Evolutionary conservation across 768 basidiomycete genomes (phyloP).

Genomic region (Suillus americanus): DNA sequence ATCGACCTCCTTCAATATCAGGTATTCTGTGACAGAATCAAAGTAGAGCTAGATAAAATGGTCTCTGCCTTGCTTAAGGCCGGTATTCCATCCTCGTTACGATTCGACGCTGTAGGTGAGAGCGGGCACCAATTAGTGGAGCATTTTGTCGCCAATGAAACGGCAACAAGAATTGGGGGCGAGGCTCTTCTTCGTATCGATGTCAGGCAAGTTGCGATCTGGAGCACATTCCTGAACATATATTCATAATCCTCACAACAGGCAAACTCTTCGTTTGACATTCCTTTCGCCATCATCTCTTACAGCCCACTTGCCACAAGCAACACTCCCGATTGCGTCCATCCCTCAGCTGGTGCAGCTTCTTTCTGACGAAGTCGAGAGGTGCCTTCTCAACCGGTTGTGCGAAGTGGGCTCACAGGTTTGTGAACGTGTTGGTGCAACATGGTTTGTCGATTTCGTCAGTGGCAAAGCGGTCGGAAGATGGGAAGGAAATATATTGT

Average conservation of each 20-base stretch:
- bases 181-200: constrained; percentile 73
- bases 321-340: constrained; percentile 70
- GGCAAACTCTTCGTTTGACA: constrained; percentile 75
- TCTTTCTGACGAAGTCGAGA: constrained; percentile 75
- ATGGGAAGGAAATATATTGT: constrained; percentile 82
- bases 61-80: constrained; percentile 46
- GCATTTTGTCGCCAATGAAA: constrained; percentile 42
- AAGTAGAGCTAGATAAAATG: constrained; percentile 54
- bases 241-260: constrained; percentile 34
- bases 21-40: constrained; percentile 66
- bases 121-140: constrained; percentile 56
- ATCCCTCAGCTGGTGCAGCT: constrained; percentile 76
- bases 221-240: neutral
- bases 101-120: constrained; percentile 67
- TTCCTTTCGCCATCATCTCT: constrained; percentile 74
- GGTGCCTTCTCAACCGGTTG: constrained; percentile 65
- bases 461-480: constrained; percentile 64
- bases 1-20: constrained; percentile 81
- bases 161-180: constrained; percentile 55
- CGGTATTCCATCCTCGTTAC: constrained; percentile 55
- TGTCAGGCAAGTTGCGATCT: constrained; percentile 45
- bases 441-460: constrained; percentile 78
- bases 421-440: constrained; percentile 50
- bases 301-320: constrained; percentile 78
- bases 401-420: constrained; percentile 63